Base-by-base conservation (phyloP, 2,329 filamentous ascomycete species). In the Blumeria hordei region DNA sequence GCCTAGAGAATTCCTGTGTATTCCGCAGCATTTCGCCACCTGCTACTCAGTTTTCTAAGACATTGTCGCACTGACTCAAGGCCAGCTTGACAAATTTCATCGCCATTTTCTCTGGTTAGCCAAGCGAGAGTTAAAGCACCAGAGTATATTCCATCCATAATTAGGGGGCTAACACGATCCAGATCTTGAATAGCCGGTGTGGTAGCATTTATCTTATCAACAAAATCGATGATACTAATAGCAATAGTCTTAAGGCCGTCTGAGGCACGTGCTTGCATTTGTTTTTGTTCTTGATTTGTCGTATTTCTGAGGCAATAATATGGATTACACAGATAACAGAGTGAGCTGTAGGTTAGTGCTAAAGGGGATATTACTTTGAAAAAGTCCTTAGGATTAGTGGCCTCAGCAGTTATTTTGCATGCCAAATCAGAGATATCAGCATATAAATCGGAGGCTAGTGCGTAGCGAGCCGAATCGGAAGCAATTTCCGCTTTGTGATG, bases 81-180 rank as follows among this genome's bases (percentile, higher is more conserved):
- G 1, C 62, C 64, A 12, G 57, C 58, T 54, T 64, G 62, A 10
- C 60, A 63, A n/a, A 58, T 60, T 18, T 58, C 58, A 55, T 66
- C 63, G 3, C 68, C 67, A 50, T 60, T 65, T 60, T 70, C 68
- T 53, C 66, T 62, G 57, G 65, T 65, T 37, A 67, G 55, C 68
- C 69, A 70, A 9, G 67, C 66, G 44, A 65, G 64, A 34, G 65
- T 67, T n/a, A 64, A 59, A 41, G 67, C 62, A 10, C 64, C 66
- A n/a, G 61, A 61, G 56, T 70, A 70, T n/a, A 69, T 39, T 9
- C 62, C 59, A 58, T 69, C 67, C 58, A 70, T 62, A 35, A 66
- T 61, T 9, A 70, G 59, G 4, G 68, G 68, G 55, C 65, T 67
- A 4, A 68, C 54, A 11, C 59, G 55, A 32, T 63, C 62, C 12